Conservation (phyloP, 176 grass and related monocot species). For the Rhynchospora tenuis region DNA sequence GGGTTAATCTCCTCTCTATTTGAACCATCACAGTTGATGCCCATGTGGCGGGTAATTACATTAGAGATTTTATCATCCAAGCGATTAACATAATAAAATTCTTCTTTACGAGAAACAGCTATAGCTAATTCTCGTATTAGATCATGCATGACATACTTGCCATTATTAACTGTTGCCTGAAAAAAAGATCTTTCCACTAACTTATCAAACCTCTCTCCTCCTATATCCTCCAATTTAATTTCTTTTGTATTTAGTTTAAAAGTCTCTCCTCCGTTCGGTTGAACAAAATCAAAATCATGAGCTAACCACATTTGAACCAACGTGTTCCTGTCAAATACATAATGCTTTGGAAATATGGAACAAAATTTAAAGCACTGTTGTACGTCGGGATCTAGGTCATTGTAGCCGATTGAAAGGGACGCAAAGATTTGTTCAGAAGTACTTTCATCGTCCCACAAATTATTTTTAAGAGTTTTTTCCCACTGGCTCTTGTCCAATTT, state of each 20-base stretch:
- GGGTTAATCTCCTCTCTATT: neutral
- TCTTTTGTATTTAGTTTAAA: neutral
- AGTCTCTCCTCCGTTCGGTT: neutral
- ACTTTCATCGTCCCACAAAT: constrained; percentile 30
- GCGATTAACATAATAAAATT: constrained; percentile 9
- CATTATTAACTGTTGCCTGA: constrained; percentile 13
- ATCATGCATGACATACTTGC: constrained; percentile 23
- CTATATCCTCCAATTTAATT: constrained; percentile 18
- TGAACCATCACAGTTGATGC: constrained; percentile 12
- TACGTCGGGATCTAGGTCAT: constrained; percentile 29
- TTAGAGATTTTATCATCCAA: neutral
- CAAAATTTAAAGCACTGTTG: constrained; percentile 31
- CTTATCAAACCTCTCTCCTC: constrained; percentile 22
- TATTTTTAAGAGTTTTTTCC: constrained; percentile 13
- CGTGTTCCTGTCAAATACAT: constrained; percentile 31
- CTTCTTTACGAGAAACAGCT: constrained; percentile 20
- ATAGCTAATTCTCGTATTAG: constrained; percentile 27
- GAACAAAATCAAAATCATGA: constrained; percentile 26
- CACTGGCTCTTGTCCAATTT: constrained; percentile 20
- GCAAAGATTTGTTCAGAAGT: constrained; percentile 17
- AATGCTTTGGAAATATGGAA: constrained; percentile 33
- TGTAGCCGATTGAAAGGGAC: constrained; percentile 19
- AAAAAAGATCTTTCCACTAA: constrained; percentile 25
- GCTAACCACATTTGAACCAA: constrained; percentile 49
- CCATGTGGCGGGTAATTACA: constrained; percentile 3